Evolutionary conservation across 129 eudicot genomes (phyloP), one percentile per base, ranked within the genome.

Genomic region (Centaurea solstitialis): DNA sequence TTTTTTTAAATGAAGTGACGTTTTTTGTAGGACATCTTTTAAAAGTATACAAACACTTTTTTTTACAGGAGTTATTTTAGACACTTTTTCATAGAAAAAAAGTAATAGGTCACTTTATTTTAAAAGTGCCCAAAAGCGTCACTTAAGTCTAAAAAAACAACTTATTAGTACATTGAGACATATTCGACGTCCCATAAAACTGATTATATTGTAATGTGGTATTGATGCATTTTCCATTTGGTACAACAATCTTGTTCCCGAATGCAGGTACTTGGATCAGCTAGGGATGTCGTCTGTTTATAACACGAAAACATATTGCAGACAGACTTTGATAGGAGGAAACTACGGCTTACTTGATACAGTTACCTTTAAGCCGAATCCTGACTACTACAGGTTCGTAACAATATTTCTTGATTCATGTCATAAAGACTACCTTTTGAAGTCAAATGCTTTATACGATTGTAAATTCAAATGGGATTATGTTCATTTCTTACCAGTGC

Each of bases 301-400:
- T 40, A 86, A 89, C 30, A 87, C 93, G 1, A 92, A 94, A 78
- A 85, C 91, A 3, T 94, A 89, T 15, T 94, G 98, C 78, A 87
- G 98, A 68, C 98, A 92, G 74, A 50, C 90, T 21, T 80, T 94
- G 40, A 72, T 94, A 33, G 98, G 98, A 53, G 98, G 98, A 72
- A 94, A 94, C 87, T 94, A 94, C 71, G 98, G 92, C 13, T 82
- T 94, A 45, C 97, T 94, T 3, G 86, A 94, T 40, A 92, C 97
- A 17, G 83, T 89, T 20, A 92, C 85, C 53, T 94, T 87, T 78
- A 74, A 70, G n/a, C 97, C 98, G 37, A 89, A 94, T 83, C 98
- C 97, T 2, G 92, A 94, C 78, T 94, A 92, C 92, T 94, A 94
- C 81, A 89, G 97, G 98, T 92, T 61, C 39, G 38, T 17, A 39